phyloP scores from a whole-genome alignment of 106 monocot species.

The Allium sativum region DNA sequence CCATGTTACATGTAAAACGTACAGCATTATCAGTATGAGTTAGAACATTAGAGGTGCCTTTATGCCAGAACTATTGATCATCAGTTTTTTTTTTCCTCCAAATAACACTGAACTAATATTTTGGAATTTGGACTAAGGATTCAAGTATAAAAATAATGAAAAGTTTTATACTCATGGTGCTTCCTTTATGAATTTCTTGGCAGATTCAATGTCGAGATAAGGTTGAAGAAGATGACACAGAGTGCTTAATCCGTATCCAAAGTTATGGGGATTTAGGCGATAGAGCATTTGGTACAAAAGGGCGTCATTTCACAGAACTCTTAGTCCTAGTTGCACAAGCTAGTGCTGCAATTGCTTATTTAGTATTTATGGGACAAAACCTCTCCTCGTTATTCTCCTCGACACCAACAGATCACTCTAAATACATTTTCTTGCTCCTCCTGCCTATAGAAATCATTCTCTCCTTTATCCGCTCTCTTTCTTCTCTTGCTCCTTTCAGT shows the following conservation, averaged over 20 bases:
- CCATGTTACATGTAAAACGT: no score
- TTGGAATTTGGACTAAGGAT: no score
- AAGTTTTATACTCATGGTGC: constrained; percentile 23
- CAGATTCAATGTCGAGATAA: constrained; percentile 76
- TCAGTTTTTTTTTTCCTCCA: no score
- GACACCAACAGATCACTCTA: constrained; percentile 7
- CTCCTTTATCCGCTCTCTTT: constrained; percentile 69
- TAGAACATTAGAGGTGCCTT: no score
- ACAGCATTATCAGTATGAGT: no score
- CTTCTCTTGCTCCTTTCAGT: constrained; percentile 77
- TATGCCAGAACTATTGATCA: no score
- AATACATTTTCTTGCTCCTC: constrained; percentile 60
- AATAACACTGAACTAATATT: no score
- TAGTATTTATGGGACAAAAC: constrained; percentile 90
- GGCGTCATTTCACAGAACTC: constrained; percentile 62
- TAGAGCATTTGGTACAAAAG: constrained; percentile 55
- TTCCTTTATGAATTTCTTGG: constrained; percentile 28
- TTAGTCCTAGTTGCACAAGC: constrained; percentile 73
- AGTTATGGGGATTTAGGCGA: constrained; percentile 82
- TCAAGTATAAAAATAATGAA: no score
- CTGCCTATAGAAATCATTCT: constrained; percentile 65
- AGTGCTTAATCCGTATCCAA: constrained; percentile 13
- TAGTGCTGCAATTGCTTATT: constrained; percentile 75
- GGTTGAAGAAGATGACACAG: constrained; percentile 36
- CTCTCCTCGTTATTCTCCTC: constrained; percentile 51